phyloP scores from a whole-genome alignment of 257 asterid genomes.

The Petunia axillaris region DNA sequence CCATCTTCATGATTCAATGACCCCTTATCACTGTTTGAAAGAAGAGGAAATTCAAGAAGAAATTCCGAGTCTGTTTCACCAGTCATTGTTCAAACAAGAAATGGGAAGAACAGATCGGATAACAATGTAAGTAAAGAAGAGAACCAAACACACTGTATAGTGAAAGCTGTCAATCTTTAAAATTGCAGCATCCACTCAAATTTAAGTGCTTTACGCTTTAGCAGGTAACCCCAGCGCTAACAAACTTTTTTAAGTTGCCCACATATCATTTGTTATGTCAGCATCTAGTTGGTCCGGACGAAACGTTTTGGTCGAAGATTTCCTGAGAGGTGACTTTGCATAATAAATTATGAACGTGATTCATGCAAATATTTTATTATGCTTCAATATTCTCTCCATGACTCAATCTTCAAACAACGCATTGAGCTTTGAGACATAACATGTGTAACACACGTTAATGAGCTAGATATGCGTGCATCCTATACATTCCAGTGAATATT shows the following conservation, averaged over 20 bases:
- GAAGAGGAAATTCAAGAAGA: conserved; percentile 17
- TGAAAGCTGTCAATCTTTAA: no score
- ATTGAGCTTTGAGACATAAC: no score
- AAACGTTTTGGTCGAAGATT: neutral
- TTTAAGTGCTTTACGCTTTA: no score
- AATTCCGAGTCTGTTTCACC: neutral
- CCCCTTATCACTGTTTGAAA: neutral
- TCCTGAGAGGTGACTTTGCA: neutral
- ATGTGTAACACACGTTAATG: neutral
- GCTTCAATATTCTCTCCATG: neutral
- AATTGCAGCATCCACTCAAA: no score
- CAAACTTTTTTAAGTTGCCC: no score
- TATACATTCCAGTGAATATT: neutral
- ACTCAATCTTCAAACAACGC: no score
- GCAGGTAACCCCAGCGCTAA: no score
- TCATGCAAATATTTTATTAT: neutral
- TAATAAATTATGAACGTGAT: neutral
- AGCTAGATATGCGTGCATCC: conserved; percentile 1
- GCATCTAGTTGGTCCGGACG: neutral
- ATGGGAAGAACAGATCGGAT: neutral
- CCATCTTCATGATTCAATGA: neutral
- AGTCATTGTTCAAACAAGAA: neutral
- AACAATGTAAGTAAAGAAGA: neutral
- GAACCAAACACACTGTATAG: neutral
- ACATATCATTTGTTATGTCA: no score